Conservation (phyloP, 495 filamentous ascomycete genomes). For the Thozetella sp. region DNA sequence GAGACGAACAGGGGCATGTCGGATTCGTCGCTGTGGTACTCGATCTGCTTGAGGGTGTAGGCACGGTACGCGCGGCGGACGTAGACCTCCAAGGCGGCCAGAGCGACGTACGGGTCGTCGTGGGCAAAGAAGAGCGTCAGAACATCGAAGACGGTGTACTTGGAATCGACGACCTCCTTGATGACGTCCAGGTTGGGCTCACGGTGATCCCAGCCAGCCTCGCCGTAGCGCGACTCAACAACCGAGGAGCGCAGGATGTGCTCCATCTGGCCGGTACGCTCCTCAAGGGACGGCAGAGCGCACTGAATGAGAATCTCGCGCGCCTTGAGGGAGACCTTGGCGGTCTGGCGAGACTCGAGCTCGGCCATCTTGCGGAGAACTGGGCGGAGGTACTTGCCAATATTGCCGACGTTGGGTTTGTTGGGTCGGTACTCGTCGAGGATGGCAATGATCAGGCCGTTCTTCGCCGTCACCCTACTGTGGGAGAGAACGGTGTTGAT, state of each 20-base stretch:
- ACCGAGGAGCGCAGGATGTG: slow-evolving; percentile 97
- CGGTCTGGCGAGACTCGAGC: slow-evolving; percentile 81
- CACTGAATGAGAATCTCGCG: slow-evolving; percentile 97
- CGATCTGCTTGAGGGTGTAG: slow-evolving; percentile 82
- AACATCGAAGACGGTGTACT: slow-evolving; percentile 97
- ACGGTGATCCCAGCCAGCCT: slow-evolving; percentile 96
- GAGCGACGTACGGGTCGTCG: slow-evolving; percentile 90
- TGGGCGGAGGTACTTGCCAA: slow-evolving; percentile 84
- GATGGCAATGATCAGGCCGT: slow-evolving; percentile 89
- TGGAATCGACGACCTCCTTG: slow-evolving; percentile 97
- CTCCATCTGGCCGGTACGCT: slow-evolving; percentile 95
- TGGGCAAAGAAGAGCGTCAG: slow-evolving; percentile 92
- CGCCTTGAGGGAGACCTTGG: slow-evolving; percentile 96
- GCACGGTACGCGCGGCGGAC: slow-evolving; percentile 96
- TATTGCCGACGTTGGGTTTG: slow-evolving; percentile 84
- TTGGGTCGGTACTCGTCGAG: slow-evolving; percentile 94
- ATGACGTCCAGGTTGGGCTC: slow-evolving; percentile 84
- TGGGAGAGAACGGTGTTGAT: slow-evolving; percentile 91
- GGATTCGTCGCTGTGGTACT: slow-evolving; percentile 75
- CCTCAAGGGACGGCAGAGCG: slow-evolving; percentile 92
- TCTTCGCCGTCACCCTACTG: slow-evolving; percentile 89
- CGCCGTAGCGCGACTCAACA: slow-evolving; percentile 94
- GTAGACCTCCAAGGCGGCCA: slow-evolving; percentile 94
- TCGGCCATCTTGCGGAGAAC: slow-evolving; percentile 86
- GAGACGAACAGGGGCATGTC: slow-evolving; percentile 83